Base-by-base conservation (phyloP, 495 filamentous ascomycete species). In the Talaromyces borbonicus region DNA sequence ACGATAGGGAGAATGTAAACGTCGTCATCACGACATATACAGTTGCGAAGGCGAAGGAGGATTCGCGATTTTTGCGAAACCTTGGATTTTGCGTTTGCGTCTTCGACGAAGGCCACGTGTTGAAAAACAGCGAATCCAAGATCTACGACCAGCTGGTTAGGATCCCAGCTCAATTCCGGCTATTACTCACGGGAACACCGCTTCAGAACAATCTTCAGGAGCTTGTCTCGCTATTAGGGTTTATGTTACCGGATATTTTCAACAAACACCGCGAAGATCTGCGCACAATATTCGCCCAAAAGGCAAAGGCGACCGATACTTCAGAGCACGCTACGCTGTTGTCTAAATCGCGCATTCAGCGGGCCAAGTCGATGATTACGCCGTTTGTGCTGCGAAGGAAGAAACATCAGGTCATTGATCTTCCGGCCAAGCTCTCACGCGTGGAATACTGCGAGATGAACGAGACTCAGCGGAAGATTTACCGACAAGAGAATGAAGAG, bases 141-240 rank as follows among this genome's bases (percentile, higher is more conserved):
- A 67, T 84, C 2, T 97, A 96, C 55, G 79, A 81, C 43, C 79
- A 82, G 48, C 69, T 97, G 19, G 83, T 92, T 58, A 72, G 78
- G 33, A 86, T 98, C 20, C 76, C 72, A 0, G 80, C 88, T 4
- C 62, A 72, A 15, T 95, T 92, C 71, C 76, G 85, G 12, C 71
- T 97, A 4, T 74, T 98, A 8, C 71, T 98, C 19, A 97, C 90
- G 2, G 92, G 92, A 4, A 98, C 92, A 0, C 92, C 92, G 0
- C 70, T 98, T 9, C 92, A 98, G 58, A 98, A 98, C 64, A 97
- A 95, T 54, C 74, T 98, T 4, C 84, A 86, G 57, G 92, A 98
- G 61, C 74, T 98, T 35, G 80, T 85, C 1, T 85, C 89, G 2
- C 69, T 98, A 14, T 77, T 98, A 3, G 83, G 82, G 2, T 97